Percentiles rank a stretch among this genome's conserved stretches.
phyloP scores from a whole-genome alignment of 1,284 basidiomycete genomes.

The Ceratobasidium theobromae region DNA sequence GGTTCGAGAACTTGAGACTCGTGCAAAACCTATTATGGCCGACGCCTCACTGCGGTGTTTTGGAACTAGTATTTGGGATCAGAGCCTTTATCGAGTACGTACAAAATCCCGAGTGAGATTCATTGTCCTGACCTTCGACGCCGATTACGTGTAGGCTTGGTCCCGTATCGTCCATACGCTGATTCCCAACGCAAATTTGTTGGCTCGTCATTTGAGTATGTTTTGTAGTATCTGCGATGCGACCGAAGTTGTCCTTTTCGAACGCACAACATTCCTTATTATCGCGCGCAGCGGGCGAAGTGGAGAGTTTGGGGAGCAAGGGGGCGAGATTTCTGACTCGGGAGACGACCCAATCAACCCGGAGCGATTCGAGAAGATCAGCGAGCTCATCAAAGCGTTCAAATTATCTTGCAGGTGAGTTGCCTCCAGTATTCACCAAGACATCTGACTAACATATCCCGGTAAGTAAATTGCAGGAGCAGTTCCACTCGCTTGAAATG shows the following conservation, averaged over 20 bases:
- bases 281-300: constrained; percentile 57
- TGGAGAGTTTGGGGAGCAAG: constrained; percentile 38
- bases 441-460: constrained; percentile 4
- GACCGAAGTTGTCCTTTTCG: constrained; percentile 93
- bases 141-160: constrained; percentile 72
- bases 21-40: constrained; percentile 44
- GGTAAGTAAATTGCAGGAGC: constrained; percentile 56
- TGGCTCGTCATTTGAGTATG: constrained; percentile 82
- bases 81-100: constrained; percentile 89
- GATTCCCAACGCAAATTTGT: constrained; percentile 90
- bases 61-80: constrained; percentile 98
- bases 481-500: constrained; percentile 80
- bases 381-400: constrained; percentile 93
- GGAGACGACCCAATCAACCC: constrained; percentile 56
- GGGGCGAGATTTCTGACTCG: constrained; percentile 44
- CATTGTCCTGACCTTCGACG: constrained; percentile 17
- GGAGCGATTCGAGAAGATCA: constrained; percentile 92
- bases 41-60: constrained; percentile 66
- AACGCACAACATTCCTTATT: constrained; percentile 95
- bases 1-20: constrained; percentile 42
- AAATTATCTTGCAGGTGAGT: constrained; percentile 85
- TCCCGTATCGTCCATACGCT: constrained; percentile 95
- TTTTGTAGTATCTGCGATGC: constrained; percentile 86
- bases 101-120: constrained; percentile 11
- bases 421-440: background rate